phyloP scores from a whole-genome alignment of 805 yeast genomes.

The Cyberlindnera bimundalis region DNA sequence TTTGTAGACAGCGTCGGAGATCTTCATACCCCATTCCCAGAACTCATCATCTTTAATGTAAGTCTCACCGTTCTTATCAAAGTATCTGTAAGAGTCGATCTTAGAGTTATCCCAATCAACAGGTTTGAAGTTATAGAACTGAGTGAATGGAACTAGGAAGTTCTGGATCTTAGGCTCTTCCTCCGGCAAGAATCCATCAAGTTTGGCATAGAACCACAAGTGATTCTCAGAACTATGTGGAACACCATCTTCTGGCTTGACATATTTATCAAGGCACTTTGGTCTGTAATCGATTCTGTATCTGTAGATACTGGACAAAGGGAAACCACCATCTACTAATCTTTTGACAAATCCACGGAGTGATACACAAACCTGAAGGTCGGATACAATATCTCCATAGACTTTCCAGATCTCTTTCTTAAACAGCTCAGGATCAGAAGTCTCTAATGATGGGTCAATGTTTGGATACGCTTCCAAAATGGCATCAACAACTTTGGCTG shows the following conservation, averaged over 20 bases:
- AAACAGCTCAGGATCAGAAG: conserved; percentile 18
- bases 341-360: conserved; percentile 34
- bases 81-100: conserved; percentile 30
- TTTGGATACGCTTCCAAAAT: conserved; percentile 25
- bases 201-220: conserved; percentile 16
- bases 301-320: conserved; percentile 27
- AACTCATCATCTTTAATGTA: conserved; percentile 29
- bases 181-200: conserved; percentile 25
- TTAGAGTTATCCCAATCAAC: conserved; percentile 19
- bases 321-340: conserved; percentile 24
- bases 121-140: conserved; percentile 29
- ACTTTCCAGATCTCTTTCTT: conserved; percentile 20
- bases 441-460: conserved; percentile 14
- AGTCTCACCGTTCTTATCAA: conserved; percentile 29
- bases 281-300: conserved; percentile 32
- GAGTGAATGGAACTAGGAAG: conserved; percentile 32
- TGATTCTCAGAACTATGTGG: conserved; percentile 15
- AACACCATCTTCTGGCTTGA: conserved; percentile 16
- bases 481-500: conserved; percentile 26
- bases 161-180: conserved; percentile 27
- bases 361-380: conserved; percentile 38
- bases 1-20: conserved; percentile 30
- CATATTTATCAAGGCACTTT: conserved; percentile 22
- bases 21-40: conserved; percentile 38
- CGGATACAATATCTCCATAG: conserved; percentile 37